Base-by-base conservation (phyloP, 2,329 filamentous ascomycete genomes). In the Incumbomyces delicatus region DNA sequence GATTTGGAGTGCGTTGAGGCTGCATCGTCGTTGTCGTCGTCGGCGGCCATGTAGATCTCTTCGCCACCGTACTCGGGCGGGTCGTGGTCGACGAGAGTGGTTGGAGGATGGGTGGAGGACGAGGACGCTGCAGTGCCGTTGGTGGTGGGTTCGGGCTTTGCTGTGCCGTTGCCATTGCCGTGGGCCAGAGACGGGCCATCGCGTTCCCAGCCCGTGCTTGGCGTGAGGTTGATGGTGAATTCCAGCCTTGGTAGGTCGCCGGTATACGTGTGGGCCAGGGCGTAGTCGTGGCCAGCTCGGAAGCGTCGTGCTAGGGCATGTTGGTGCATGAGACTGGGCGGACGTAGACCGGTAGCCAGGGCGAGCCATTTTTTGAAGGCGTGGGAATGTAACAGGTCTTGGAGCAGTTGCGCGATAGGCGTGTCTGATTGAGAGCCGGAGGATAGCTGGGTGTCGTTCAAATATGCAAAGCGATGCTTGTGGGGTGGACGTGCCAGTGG, bases 281-380 rank as follows among this genome's bases (percentile, higher is more conserved):
- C 94, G 63, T 98, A 98, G 66, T 98, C 92, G 52, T 81, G 68
- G 5, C 92, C 87, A 40, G 80, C 80, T 7, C 92, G 80, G 73
- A 98, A 98, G 30, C 89, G 80, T 17, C 92, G 80, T 0, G 86
- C 87, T n/a, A 94, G 66, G 42, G 94, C 66, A 59, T 94, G 83
- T 57, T 83, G 80, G 60, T 79, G 83, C 50, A 82, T 78, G 12
- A 96, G 60, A 16, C 64, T 62, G 13, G 64, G 63, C 8, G 54
- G 68, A 1, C 73, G 74, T 52, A 86, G 81, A 30, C 83, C 81
- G 0, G 90, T 96, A 4, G 87, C 83, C 44, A 90, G 75, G 46
- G 85, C 78, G 17, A 98, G 75, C 88, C 92, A 96, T 63, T 90
- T 85, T 37, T 81, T 80, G 72, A 98, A 98, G 34, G 88, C 80